A percentile compares a stretch with the other conserved stretches of the same genome.
Conservation (phyloP, 768 basidiomycete species). For the Filobasidium wieringae region DNA sequence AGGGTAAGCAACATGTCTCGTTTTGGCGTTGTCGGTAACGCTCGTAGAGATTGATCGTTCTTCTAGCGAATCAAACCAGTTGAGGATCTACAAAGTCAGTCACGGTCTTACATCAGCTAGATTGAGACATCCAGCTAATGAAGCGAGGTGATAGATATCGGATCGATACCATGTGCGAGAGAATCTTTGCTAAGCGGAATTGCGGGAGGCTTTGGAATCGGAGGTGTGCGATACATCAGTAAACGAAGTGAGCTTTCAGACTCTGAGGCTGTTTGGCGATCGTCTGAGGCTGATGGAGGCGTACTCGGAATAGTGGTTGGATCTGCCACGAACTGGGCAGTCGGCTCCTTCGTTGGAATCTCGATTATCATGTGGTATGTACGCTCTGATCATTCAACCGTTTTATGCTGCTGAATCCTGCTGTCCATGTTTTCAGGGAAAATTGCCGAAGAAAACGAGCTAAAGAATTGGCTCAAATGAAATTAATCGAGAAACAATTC, state of each 20-base stretch:
- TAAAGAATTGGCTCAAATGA: conserved; percentile 30
- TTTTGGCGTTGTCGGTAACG: neutral
- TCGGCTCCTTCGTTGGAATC: conserved; percentile 29
- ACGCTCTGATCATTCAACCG: neutral
- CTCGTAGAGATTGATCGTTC: neutral
- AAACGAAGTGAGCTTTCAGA: conserved; percentile 23
- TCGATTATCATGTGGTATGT: conserved; percentile 29
- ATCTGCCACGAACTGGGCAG: conserved; percentile 30
- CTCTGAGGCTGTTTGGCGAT: neutral
- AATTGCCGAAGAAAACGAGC: conserved; percentile 30
- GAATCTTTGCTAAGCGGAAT: conserved; percentile 35
- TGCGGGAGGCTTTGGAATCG: conserved; percentile 30
- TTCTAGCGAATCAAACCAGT: conserved; percentile 20
- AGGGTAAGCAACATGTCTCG: conserved; percentile 11
- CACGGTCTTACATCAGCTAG: neutral
- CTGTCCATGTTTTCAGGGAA: conserved; percentile 19
- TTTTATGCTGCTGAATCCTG: neutral
- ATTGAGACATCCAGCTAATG: neutral
- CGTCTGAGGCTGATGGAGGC: neutral
- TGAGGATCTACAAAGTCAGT: conserved; percentile 25
- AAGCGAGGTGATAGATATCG: conserved; percentile 21
- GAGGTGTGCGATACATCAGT: conserved; percentile 28
- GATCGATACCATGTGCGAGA: conserved; percentile 31
- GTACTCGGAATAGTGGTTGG: neutral
- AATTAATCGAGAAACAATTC: conserved; percentile 31